Evolutionary conservation across 202 grass and related monocot species (phyloP).

Genomic region (Miscanthus sacchariflorus): DNA sequence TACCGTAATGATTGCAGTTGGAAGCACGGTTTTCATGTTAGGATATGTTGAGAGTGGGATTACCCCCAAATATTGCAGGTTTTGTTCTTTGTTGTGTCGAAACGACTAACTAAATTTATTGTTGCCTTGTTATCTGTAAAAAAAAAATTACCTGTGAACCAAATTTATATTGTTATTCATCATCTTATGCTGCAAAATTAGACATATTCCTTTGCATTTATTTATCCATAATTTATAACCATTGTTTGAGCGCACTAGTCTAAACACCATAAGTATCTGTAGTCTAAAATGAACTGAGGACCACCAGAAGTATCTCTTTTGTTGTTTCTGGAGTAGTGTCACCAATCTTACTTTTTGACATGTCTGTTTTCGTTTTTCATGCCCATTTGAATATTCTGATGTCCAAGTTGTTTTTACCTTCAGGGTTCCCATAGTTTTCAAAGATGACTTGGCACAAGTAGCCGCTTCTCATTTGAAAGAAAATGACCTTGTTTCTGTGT

Average conservation of each 20-base stretch:
- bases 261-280: neutral
- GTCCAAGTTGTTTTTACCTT: conserved; percentile 24
- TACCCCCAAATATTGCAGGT: neutral
- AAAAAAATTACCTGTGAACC: neutral
- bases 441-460: conserved; percentile 84
- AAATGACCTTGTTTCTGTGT: conserved; percentile 75
- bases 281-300: neutral
- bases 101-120: neutral
- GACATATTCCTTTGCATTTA: neutral
- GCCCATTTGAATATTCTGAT: conserved; percentile 19
- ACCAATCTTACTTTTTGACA: neutral
- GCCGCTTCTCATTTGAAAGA: conserved; percentile 79
- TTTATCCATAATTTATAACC: neutral
- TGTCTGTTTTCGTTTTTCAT: neutral
- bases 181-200: neutral
- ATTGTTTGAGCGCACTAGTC: neutral
- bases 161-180: neutral
- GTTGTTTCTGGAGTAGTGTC: neutral
- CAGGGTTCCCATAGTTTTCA: conserved; percentile 94
- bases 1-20: neutral
- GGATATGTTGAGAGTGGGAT: neutral
- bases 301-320: neutral
- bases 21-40: neutral
- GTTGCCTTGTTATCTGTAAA: neutral
- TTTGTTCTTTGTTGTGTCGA: neutral